phyloP scores from a whole-genome alignment of 2,329 filamentous ascomycete genomes.

The Periconia macrospinosa region DNA sequence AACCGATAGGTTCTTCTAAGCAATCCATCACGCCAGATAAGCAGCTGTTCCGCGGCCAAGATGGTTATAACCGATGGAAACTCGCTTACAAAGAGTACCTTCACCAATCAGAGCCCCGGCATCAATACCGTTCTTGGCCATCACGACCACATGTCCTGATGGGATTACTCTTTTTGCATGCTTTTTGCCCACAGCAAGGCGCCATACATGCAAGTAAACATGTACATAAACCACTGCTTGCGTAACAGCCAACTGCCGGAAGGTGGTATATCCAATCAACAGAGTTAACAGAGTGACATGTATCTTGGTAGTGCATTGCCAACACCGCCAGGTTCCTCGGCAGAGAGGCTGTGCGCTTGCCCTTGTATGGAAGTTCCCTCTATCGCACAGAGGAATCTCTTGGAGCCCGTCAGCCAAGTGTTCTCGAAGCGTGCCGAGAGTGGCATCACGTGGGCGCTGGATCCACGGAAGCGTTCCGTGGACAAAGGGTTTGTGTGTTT shows the following conservation, averaged over 20 bases:
- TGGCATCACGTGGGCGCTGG: background rate
- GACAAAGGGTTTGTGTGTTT: no score
- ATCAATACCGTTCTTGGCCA: background rate
- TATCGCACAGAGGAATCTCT: slow-evolving; percentile 24
- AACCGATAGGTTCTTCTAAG: background rate
- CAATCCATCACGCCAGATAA: background rate
- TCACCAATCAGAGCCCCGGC: background rate
- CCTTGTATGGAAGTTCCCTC: slow-evolving; percentile 8
- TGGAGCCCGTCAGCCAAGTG: slow-evolving; percentile 38
- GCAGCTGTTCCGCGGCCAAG: background rate
- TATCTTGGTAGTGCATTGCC: slow-evolving; percentile 3
- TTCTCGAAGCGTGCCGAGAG: background rate
- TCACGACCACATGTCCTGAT: background rate
- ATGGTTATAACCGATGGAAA: background rate
- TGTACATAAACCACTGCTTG: background rate
- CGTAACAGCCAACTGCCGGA: background rate
- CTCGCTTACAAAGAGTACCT: background rate
- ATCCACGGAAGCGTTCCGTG: background rate
- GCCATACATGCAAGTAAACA: background rate
- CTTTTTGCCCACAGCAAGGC: no score
- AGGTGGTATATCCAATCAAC: background rate
- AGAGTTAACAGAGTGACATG: background rate
- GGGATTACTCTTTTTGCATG: no score
- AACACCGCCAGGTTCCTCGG: slow-evolving; percentile 29
- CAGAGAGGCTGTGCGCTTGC: slow-evolving; percentile 26